Conservation (phyloP, 495 filamentous ascomycete genomes). For the Poronia punctata region DNA sequence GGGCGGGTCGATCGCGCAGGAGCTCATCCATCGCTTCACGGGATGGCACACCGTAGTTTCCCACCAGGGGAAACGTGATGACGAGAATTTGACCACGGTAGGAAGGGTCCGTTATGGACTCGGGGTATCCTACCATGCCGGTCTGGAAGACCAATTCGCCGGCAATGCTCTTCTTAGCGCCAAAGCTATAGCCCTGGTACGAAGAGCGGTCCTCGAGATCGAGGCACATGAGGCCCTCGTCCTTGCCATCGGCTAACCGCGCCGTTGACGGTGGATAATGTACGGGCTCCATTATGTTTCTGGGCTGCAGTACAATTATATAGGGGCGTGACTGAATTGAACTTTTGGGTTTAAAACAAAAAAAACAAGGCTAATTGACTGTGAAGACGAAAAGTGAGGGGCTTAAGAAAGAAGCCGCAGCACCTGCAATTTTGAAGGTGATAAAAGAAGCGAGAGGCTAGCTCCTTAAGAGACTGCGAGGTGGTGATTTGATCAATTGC, state of each 20-base stretch:
- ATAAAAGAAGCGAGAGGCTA: no score
- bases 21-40: slow-evolving; percentile 74
- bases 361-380: no score
- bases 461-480: no score
- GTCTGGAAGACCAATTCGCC: slow-evolving; percentile 99
- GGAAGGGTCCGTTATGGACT: slow-evolving; percentile 88
- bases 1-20: slow-evolving; percentile 72
- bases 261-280: slow-evolving; percentile 52
- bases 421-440: no score
- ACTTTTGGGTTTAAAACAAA: no score
- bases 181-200: slow-evolving; percentile 92
- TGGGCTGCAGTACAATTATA: no score
- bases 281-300: slow-evolving; percentile 30
- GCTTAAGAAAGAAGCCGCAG: no score
- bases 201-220: slow-evolving; percentile 85
- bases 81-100: slow-evolving; percentile 90
- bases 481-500: no score
- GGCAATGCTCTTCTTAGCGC: slow-evolving; percentile 81
- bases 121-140: slow-evolving; percentile 97
- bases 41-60: slow-evolving; percentile 92
- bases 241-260: slow-evolving; percentile 35
- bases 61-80: slow-evolving; percentile 82
- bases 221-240: slow-evolving; percentile 62
- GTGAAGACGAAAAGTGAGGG: no score
- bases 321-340: no score